Evolutionary conservation across 2,329 filamentous ascomycete species (phyloP).

Genomic region (Chalaropsis thielavioides): DNA sequence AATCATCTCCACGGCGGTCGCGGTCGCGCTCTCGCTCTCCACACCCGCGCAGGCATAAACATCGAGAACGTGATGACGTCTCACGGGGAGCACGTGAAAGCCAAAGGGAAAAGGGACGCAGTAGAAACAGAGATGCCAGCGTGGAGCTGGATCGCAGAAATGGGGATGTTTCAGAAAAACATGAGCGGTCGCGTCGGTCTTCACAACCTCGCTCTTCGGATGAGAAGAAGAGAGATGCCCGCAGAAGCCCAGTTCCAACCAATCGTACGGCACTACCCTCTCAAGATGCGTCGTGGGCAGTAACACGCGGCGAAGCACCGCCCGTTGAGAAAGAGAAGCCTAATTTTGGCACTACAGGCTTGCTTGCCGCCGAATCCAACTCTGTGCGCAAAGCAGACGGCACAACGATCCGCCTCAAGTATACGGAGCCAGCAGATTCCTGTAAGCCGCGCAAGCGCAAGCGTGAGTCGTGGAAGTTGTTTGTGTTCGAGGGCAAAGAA

Average conservation of each 20-base stretch:
- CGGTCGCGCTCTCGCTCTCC: neutral
- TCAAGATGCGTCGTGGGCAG: conserved; percentile 44
- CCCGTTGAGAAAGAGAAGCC: conserved; percentile 62
- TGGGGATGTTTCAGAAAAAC: neutral
- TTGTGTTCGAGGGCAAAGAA: conserved; percentile 75
- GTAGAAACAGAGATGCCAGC: neutral
- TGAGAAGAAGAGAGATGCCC: neutral
- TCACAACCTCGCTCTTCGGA: neutral
- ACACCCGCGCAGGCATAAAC: neutral
- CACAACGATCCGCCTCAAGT: conserved; percentile 71
- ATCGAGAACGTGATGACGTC: neutral
- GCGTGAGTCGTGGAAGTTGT: conserved; percentile 66
- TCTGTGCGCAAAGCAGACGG: conserved; percentile 55
- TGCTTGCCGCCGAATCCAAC: conserved; percentile 80
- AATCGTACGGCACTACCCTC: conserved; percentile 41
- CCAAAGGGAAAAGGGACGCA: neutral
- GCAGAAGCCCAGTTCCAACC: neutral
- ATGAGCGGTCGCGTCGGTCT: neutral
- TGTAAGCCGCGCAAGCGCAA: conserved; percentile 61
- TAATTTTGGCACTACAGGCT: conserved; percentile 68
- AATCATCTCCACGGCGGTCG: neutral
- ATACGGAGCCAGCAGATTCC: conserved; percentile 87
- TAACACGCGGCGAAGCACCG: conserved; percentile 34
- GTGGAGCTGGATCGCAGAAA: neutral
- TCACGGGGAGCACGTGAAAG: neutral